Evolutionary conservation across 2,329 filamentous ascomycete genomes (phyloP).

Genomic region (Ophiostoma sp.): DNA sequence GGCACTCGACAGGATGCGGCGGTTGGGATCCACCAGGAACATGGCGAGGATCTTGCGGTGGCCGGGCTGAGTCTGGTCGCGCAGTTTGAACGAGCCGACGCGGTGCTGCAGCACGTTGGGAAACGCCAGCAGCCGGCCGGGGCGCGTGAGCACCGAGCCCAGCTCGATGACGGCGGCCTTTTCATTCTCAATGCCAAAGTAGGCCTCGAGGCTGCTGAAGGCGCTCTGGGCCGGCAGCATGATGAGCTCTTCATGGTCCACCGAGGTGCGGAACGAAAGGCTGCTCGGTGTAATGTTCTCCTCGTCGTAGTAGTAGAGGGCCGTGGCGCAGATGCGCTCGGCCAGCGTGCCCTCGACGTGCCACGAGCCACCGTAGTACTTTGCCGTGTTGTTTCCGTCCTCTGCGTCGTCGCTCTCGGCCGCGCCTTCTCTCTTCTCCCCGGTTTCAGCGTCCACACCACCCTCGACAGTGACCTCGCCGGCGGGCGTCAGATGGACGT

Average conservation of each 20-base stretch:
- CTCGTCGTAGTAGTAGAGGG: slow-evolving; percentile 49
- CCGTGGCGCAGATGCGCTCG: slow-evolving; percentile 52
- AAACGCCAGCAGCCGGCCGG: slow-evolving; percentile 44
- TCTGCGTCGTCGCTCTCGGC: slow-evolving; percentile 33
- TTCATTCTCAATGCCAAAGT: slow-evolving; percentile 28
- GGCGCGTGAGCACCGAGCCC: slow-evolving; percentile 37
- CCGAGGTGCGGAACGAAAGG: slow-evolving; percentile 39
- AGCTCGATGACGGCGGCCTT: slow-evolving; percentile 36
- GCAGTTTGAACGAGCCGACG: slow-evolving; percentile 45
- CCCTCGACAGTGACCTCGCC: slow-evolving; percentile 3
- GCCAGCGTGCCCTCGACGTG: slow-evolving; percentile 43
- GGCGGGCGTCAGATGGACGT: slow-evolving; percentile 53
- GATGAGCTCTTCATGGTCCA: slow-evolving; percentile 24
- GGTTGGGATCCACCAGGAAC: slow-evolving; percentile 53
- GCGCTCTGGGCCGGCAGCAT: slow-evolving; percentile 20
- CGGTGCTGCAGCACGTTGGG: slow-evolving; percentile 43
- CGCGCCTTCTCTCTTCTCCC: background rate
- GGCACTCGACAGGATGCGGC: slow-evolving; percentile 43
- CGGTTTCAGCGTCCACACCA: background rate
- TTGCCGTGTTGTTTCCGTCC: slow-evolving; percentile 30
- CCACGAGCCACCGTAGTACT: slow-evolving; percentile 36
- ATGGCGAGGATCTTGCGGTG: slow-evolving; percentile 53
- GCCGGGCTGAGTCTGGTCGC: slow-evolving; percentile 46
- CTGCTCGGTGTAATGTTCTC: slow-evolving; percentile 44
- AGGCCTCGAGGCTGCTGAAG: slow-evolving; percentile 22